A percentile compares a stretch with the other conserved stretches of the same genome.
Conservation (phyloP, 192 early-diverging fungal genomes). For the Coemansia sp. region DNA sequence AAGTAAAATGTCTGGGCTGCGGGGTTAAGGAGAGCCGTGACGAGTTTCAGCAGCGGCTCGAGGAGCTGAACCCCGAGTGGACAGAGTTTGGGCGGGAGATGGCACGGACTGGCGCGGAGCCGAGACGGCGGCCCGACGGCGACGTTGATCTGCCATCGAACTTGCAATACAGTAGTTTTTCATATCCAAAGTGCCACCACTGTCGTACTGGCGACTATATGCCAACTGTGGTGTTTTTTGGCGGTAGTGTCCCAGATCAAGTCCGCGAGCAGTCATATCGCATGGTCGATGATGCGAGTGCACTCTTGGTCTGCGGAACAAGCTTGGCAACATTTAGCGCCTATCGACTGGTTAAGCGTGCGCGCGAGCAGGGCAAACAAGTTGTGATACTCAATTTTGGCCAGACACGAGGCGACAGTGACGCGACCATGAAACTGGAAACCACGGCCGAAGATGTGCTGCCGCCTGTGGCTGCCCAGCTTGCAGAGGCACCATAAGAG, state of each 20-base stretch:
- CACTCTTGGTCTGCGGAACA: constrained; percentile 76
- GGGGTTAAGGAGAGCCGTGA: constrained; percentile 55
- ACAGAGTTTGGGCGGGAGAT: constrained; percentile 45
- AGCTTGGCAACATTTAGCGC: constrained; percentile 83
- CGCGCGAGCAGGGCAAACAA: constrained; percentile 59
- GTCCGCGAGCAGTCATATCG: constrained; percentile 60
- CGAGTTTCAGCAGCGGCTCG: constrained; percentile 66
- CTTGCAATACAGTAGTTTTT: constrained; percentile 65
- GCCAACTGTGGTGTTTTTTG: constrained; percentile 87
- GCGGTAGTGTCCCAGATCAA: constrained; percentile 69
- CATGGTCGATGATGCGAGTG: constrained; percentile 61
- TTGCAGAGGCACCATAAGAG: not conserved
- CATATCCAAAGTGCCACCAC: constrained; percentile 66
- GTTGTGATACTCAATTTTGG: constrained; percentile 76
- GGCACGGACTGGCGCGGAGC: constrained; percentile 44
- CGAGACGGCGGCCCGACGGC: constrained; percentile 76
- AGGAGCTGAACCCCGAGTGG: constrained; percentile 70
- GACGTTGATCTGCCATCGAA: constrained; percentile 67
- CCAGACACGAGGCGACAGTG: constrained; percentile 67
- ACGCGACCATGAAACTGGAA: constrained; percentile 39
- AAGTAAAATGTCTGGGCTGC: constrained; percentile 76
- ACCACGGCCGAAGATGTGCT: constrained; percentile 32
- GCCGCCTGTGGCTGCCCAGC: constrained; percentile 15
- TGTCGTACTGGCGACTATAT: constrained; percentile 69
- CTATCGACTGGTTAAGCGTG: constrained; percentile 70